These are phyloP conservation scores for Cyberlindnera maritima DNA, from an alignment of 805 yeast species.

Conservation along the genomic window DNA sequence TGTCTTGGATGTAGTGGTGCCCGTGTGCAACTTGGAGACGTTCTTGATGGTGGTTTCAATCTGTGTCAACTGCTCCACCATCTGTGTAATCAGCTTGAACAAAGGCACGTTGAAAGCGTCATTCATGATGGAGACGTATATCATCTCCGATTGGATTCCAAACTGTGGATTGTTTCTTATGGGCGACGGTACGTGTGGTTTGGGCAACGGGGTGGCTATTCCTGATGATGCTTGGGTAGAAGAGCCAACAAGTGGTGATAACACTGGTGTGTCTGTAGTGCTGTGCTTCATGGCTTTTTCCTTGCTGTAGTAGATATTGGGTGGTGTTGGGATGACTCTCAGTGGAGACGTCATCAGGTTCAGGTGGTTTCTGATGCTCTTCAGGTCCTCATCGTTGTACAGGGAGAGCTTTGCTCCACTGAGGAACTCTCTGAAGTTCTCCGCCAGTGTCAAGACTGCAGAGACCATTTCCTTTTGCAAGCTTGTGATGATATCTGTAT, in stretches of 20 bases:
- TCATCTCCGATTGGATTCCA: constrained; percentile 12
- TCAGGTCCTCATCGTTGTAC: constrained; percentile 32
- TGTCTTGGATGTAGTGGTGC: neutral
- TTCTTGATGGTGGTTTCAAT: constrained; percentile 17
- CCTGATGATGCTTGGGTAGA: constrained; percentile 25
- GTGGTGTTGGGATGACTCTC: constrained; percentile 36
- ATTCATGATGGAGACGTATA: constrained; percentile 31
- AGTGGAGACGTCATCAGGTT: constrained; percentile 40
- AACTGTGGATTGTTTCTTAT: constrained; percentile 8
- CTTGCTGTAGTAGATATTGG: constrained; percentile 13
- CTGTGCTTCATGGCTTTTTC: neutral
- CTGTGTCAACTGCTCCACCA: constrained; percentile 30
- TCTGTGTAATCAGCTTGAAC: constrained; percentile 30
- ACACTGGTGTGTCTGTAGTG: constrained; percentile 3
- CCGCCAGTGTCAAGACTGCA: constrained; percentile 34
- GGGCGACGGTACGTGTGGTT: constrained; percentile 11
- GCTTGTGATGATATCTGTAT: constrained; percentile 17
- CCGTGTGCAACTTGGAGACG: neutral
- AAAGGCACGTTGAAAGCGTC: constrained; percentile 32
- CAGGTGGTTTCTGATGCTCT: constrained; percentile 39
- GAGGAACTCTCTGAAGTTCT: constrained; percentile 41
- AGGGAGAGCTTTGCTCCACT: constrained; percentile 38
- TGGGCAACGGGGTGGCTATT: constrained; percentile 35
- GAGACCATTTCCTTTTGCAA: constrained; percentile 33
- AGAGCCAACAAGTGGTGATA: neutral